A percentile compares a stretch with the other conserved stretches of the same genome.
Conservation (phyloP, 2,329 filamentous ascomycete species). For the Cryphonectria naterciae region DNA sequence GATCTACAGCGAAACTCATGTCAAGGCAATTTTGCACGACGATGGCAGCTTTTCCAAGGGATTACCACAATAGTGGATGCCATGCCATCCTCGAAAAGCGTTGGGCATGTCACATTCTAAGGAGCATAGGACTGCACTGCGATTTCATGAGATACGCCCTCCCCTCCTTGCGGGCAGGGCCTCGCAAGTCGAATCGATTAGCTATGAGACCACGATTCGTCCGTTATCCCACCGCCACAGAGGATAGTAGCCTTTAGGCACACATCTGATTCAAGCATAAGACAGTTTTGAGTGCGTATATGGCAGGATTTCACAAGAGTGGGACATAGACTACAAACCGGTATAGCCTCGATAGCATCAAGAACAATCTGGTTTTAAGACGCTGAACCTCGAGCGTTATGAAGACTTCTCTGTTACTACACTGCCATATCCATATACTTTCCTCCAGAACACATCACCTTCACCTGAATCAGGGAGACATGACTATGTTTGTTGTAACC, state of each 20-base stretch:
- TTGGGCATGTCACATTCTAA: background rate
- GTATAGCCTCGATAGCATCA: background rate
- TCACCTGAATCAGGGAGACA: no score
- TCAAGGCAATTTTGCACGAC: background rate
- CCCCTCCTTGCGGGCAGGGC: background rate
- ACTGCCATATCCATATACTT: background rate
- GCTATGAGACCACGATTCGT: background rate
- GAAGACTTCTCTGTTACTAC: background rate
- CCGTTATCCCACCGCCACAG: background rate
- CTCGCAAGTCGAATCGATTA: background rate
- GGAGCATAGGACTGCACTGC: background rate
- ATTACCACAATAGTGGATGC: background rate
- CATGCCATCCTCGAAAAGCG: background rate
- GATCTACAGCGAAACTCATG: background rate
- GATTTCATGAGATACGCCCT: background rate
- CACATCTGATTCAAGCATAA: background rate
- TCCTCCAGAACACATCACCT: background rate
- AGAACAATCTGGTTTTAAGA: background rate
- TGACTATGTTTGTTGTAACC: background rate
- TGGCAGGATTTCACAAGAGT: background rate
- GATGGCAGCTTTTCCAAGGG: background rate
- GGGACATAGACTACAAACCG: background rate
- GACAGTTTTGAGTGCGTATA: background rate
- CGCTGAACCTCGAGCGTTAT: background rate
- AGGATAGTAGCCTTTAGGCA: background rate